Percentiles rank a stretch among this genome's conserved stretches.
Conservation (phyloP, 768 basidiomycete genomes). For the Amanita polypyramis region DNA sequence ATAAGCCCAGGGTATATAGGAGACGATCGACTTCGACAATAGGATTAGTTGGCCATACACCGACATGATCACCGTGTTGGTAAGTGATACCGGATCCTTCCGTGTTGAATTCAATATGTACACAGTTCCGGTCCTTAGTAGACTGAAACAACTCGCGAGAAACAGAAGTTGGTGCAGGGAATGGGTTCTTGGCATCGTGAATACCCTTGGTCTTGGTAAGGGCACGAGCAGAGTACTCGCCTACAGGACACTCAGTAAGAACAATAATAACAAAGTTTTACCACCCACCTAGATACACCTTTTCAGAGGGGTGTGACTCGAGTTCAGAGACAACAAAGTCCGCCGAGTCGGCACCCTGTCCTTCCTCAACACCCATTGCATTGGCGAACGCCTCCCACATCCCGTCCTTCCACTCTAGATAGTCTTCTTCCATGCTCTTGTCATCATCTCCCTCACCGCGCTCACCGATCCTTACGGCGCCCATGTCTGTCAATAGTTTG, state of each 20-base stretch:
- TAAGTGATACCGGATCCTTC: conserved; percentile 97
- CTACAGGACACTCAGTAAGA: conserved; percentile 25
- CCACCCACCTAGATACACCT: conserved; percentile 80
- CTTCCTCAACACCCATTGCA: conserved; percentile 85
- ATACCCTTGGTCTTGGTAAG: conserved; percentile 91
- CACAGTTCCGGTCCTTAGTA: conserved; percentile 77
- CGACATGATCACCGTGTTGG: conserved; percentile 97
- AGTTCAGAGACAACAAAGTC: conserved; percentile 91
- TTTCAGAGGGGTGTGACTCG: conserved; percentile 62
- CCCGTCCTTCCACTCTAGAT: conserved; percentile 95
- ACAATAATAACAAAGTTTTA: conserved; percentile 1
- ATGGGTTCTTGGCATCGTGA: conserved; percentile 97
- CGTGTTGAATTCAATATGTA: conserved; percentile 88
- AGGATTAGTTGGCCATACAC: conserved; percentile 94
- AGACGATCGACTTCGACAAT: conserved; percentile 87
- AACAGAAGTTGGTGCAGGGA: conserved; percentile 67
- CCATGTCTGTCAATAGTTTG: conserved; percentile 60
- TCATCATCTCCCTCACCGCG: conserved; percentile 97
- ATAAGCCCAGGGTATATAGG: conserved; percentile 76
- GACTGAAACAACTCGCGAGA: conserved; percentile 78
- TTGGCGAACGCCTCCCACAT: conserved; percentile 92
- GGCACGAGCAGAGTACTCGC: conserved; percentile 93
- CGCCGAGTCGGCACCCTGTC: conserved; percentile 88
- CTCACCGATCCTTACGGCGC: conserved; percentile 76
- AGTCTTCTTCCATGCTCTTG: conserved; percentile 99